Conservation (phyloP, 441 rosid species). For the Pelargonium myrrhifolium region DNA sequence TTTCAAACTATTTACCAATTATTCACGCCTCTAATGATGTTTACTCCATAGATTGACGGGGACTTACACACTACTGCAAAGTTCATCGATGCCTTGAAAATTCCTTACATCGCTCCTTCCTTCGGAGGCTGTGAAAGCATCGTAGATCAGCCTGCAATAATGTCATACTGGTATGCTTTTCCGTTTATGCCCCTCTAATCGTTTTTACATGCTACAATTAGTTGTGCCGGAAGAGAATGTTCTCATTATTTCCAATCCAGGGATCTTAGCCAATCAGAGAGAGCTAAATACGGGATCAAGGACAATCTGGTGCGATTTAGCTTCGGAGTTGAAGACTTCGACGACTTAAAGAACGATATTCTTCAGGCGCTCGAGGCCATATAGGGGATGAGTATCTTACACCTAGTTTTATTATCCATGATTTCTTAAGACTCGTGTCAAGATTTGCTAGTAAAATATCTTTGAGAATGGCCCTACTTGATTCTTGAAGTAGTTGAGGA, state of each 20-base stretch:
- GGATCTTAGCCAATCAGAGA: constrained; percentile 71
- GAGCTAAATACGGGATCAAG: constrained; percentile 70
- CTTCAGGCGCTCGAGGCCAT: constrained; percentile 75
- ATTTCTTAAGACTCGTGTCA: no score
- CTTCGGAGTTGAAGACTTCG: constrained; percentile 84
- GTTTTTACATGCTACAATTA: no score
- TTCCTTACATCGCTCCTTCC: constrained; percentile 95
- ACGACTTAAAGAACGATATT: constrained; percentile 74
- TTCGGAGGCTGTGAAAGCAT: constrained; percentile 97
- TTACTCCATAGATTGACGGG: constrained; percentile 57
- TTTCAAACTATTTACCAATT: background rate
- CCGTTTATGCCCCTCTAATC: background rate
- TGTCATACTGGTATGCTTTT: constrained; percentile 78
- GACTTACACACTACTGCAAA: constrained; percentile 56
- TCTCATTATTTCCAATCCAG: constrained; percentile 22
- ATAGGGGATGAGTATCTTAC: constrained; percentile 14
- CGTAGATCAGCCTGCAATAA: constrained; percentile 94
- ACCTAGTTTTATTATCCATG: no score
- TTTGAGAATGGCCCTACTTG: background rate
- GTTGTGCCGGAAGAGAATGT: no score
- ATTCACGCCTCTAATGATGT: background rate
- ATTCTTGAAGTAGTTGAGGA: background rate
- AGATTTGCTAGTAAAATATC: background rate
- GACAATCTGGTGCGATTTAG: constrained; percentile 91
- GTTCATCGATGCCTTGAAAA: constrained; percentile 78